Evolutionary conservation across 495 filamentous ascomycete species (phyloP).

Genomic region (Aspergillus egyptiacus): DNA sequence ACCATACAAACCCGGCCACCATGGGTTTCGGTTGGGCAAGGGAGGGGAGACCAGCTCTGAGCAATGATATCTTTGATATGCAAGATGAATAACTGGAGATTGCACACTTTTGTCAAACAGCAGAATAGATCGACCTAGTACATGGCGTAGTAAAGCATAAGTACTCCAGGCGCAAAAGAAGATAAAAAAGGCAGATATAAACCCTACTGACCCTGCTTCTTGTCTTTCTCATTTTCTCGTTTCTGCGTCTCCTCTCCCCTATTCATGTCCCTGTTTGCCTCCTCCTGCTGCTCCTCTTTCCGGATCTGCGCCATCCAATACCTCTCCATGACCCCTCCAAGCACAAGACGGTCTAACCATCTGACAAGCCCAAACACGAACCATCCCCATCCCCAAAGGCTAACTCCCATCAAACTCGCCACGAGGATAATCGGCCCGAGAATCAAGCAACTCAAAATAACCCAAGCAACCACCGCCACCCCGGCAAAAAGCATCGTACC

Average conservation of each 20-base stretch:
- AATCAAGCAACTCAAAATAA: slow-evolving; percentile 29
- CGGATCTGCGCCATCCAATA: slow-evolving; percentile 22
- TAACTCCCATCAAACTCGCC: slow-evolving; percentile 32
- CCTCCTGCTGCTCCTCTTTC: not conserved
- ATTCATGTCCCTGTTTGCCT: not conserved
- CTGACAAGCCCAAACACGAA: slow-evolving; percentile 31
- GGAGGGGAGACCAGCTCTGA: too few species aligned
- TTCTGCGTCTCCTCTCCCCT: not conserved
- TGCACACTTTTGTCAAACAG: too few species aligned
- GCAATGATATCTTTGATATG: too few species aligned
- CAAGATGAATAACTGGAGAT: too few species aligned
- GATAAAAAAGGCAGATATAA: too few species aligned
- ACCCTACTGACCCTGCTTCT: not conserved
- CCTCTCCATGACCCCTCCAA: slow-evolving; percentile 28
- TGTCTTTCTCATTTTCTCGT: not conserved
- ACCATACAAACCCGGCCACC: too few species aligned
- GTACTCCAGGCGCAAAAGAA: too few species aligned
- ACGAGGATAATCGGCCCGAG: slow-evolving; percentile 34
- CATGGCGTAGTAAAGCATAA: too few species aligned
- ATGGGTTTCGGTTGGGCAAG: too few species aligned
- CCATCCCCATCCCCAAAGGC: slow-evolving; percentile 38
- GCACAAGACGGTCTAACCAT: slow-evolving; percentile 28
- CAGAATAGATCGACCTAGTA: too few species aligned
- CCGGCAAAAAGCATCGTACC: slow-evolving; percentile 31
- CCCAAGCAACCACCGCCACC: slow-evolving; percentile 30